Base-by-base conservation (phyloP, 345 rosid genomes). In the Gossypioides kirkii region DNA sequence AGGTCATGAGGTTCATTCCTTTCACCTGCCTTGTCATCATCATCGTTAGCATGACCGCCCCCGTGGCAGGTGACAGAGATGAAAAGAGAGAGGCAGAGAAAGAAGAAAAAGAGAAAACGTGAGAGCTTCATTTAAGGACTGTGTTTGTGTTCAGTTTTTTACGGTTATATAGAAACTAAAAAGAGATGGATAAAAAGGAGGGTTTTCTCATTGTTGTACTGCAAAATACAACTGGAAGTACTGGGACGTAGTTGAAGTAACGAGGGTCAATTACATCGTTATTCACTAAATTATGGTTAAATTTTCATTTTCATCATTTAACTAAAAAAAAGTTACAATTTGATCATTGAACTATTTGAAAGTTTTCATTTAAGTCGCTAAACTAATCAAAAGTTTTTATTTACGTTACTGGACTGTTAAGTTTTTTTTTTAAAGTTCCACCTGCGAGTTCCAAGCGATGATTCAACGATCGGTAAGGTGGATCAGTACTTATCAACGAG, bases 21-120 rank as follows among this genome's bases (percentile, higher is more conserved):
- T 49, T 45, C 46, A 14, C 58, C 25, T 41, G 73, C 83, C 32
- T 45, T 85, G 25, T 47, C 83, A 8, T 84, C 84, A 6, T 73
- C 66, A 45, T 7, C 70, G 75, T 46, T 46, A 14, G 8, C 77
- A 76, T 50, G 46, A 60, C 71, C 77, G 12, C 84, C 80, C 1
- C 87, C 86, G 76, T 88, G 91, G 72, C 91, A 86, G 62, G 82
- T 61, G 73, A 84, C 74, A 4, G 87, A 75, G 65, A 85, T 73
- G 83, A 86, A 75, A 74, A 87, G 76, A 54, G 85, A 78, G 76
- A 87, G 78, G 77, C 68, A 53, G 78, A 87, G 81, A 45, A 73
- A 50, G 60, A 82, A 73, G 74, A 78, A 28, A 60, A 81, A 43
- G 61, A 83, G 74, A 52, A 72, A 73, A 60, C 88, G 88, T 77